Evolutionary conservation across 345 rosid species (phyloP), one percentile per base, ranked within the genome.

Genomic region (Linum usitatissimum): DNA sequence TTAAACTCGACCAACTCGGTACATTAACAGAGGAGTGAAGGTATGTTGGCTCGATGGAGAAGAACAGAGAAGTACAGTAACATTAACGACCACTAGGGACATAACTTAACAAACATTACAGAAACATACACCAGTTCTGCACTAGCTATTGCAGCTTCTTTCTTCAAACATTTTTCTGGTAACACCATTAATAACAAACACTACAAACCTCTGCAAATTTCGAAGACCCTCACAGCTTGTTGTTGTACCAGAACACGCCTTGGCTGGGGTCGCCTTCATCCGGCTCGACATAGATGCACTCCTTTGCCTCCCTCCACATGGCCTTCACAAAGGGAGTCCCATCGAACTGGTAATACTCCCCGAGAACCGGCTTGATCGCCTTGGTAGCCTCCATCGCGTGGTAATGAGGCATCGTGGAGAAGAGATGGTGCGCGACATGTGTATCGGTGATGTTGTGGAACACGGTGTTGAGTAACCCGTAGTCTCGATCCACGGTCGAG

Each of bases 401-500:
- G 28, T 75, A 75, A 18, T 70, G 78, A 0, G 78, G 78, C 72
- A 75, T 70, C 1, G 48, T 66, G 0, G 75, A 70, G 72, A 75
- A 67, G 61, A 75, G 31, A 30, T 75, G 78, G 71, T 75, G 78
- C 0, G 71, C 69, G 6, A 75, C 78, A 21, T 75, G 78, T 3
- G 78, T 75, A 57, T 75, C 78, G 0, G 78, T 75, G 34, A 75
- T 70, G 64, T 75, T 59, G 38, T 75, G 78, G 59, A 75, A 75
- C 1, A 70, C 71, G 72, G 45, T 70, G 67, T 75, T 75, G 63
- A 75, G 59, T 53, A 70, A 39, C 10, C 78, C 78, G 12, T 75
- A 75, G 48, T 75, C 78, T 51, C 78, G 53, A 31, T 70, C 78
- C 0, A 70, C 69, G 0, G 78, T 75, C 0, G 78, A 69, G 13